Conservation (phyloP, 2,329 filamentous ascomycete species). For the Claviceps sp. region DNA sequence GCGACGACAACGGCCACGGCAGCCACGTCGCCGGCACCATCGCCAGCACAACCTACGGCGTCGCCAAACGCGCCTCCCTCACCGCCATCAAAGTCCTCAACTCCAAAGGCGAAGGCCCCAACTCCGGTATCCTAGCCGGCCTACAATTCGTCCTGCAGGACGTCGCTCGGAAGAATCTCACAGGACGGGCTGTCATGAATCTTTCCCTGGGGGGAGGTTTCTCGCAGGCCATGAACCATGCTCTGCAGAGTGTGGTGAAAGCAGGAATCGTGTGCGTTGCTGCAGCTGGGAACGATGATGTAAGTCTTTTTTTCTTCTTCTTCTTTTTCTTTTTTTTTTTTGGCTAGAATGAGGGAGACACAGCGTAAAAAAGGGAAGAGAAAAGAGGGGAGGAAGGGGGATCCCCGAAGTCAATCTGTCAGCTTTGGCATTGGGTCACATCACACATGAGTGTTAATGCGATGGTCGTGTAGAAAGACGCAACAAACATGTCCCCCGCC, state of each 20-base stretch:
- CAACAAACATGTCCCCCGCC: conserved; percentile 37
- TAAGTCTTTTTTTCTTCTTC: conserved; percentile 10
- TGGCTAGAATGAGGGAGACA: too few relatives aligned
- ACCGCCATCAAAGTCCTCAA: conserved; percentile 49
- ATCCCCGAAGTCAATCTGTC: too few relatives aligned
- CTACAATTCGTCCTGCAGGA: conserved; percentile 42
- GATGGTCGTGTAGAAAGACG: conserved; percentile 24
- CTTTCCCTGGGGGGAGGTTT: conserved; percentile 44
- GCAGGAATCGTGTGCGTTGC: conserved; percentile 43
- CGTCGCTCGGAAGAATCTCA: conserved; percentile 24
- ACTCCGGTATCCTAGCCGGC: conserved; percentile 38
- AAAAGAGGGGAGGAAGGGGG: too few relatives aligned
- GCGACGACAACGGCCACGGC: conserved; percentile 48
- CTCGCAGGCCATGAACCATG: conserved; percentile 40
- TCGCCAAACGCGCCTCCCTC: conserved; percentile 43
- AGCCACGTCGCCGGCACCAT: conserved; percentile 52
- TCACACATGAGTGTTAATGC: too few relatives aligned
- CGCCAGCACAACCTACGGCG: conserved; percentile 45
- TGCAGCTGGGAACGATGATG: conserved; percentile 46
- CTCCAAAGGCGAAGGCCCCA: conserved; percentile 22
- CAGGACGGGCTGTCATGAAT: conserved; percentile 47
- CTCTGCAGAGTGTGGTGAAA: conserved; percentile 33
- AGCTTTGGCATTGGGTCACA: too few relatives aligned
- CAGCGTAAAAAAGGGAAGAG: too few relatives aligned
- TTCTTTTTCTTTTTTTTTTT: too few relatives aligned